phyloP scores from a whole-genome alignment of 1,139 yeast genomes.

The Yamadazyma trypodendri region DNA sequence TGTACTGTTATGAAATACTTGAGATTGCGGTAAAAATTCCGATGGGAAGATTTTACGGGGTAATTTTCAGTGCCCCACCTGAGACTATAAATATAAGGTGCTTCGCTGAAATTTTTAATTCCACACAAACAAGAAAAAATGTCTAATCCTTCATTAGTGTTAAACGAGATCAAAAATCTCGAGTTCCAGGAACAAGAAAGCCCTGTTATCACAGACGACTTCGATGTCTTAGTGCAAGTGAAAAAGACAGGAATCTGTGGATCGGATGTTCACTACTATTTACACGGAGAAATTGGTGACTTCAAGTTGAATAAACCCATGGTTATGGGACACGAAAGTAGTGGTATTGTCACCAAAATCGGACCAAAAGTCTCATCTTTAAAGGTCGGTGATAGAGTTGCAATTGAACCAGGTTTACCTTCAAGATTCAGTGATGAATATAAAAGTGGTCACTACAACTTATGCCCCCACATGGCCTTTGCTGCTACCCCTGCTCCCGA shows the following conservation, averaged over 20 bases:
- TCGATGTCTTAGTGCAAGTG: slow-evolving; percentile 72
- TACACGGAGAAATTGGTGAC: slow-evolving; percentile 79
- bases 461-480: slow-evolving; percentile 81
- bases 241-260: slow-evolving; percentile 86
- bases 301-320: slow-evolving; percentile 63
- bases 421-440: slow-evolving; percentile 74
- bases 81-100: not conserved
- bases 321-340: slow-evolving; percentile 76
- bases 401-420: slow-evolving; percentile 75
- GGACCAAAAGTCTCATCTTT: slow-evolving; percentile 58
- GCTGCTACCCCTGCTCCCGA: slow-evolving; percentile 73
- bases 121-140: slow-evolving; percentile 10
- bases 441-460: slow-evolving; percentile 73
- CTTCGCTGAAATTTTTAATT: slow-evolving; percentile 1
- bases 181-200: slow-evolving; percentile 62
- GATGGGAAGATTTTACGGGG: slow-evolving; percentile 13
- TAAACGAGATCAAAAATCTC: slow-evolving; percentile 63
- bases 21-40: slow-evolving; percentile 12
- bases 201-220: slow-evolving; percentile 61
- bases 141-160: slow-evolving; percentile 67
- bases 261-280: slow-evolving; percentile 79
- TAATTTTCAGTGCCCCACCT: slow-evolving; percentile 5
- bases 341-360: slow-evolving; percentile 68
- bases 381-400: slow-evolving; percentile 78
- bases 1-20: no score